Base-by-base conservation (phyloP, 164 flowering plant genomes). In the Litsea cubeba region DNA sequence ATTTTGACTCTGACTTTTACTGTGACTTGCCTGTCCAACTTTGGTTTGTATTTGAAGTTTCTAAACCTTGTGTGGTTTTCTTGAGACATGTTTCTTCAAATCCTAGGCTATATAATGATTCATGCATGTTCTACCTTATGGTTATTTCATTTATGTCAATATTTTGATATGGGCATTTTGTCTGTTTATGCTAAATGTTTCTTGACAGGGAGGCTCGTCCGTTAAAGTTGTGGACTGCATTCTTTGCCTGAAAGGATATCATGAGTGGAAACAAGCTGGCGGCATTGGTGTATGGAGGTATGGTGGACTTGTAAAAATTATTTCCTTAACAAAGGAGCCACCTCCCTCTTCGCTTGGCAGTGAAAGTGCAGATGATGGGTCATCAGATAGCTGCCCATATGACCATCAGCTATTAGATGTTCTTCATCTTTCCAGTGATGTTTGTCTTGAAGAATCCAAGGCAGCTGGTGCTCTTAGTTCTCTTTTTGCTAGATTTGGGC, bases 251-350 rank as follows among this genome's bases (percentile, higher is more conserved):
- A 94, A 94, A 88, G 91, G 92, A n/a, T 94, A 85, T 75, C 80
- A 88, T 72, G 97, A 94, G 78, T 94, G 98, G 98, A 88, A 86
- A 84, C 89, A 88, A 76, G 86, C 88, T 8, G 98, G 98, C 50
- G 97, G 95, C 57, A 82, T 85, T 77, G 98, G 98, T 54, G 81
- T 85, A n/a, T 92, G 97, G 97, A 88, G 86, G 72, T 92, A 87
- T 79, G 97, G 97, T 74, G 97, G 98, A 35, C 85, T 88, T 18
- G 88, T 90, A 49, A 90, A 79, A 84, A 89, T 90, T 68, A 83
- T 85, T 35, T 83, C 90, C 40, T 79, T 84, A 64, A 83, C 82
- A 2, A 90, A 84, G 71, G 84, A 78, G 18, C 81, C 87, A 11
- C 84, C 88, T 0, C 80, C 89, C 51, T 87, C 88, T 15, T 73